Percentiles rank a stretch among this genome's conserved stretches.
These are phyloP conservation scores for Erodium texanum DNA, from an alignment of 441 rosid species.

Conservation along the genomic window DNA sequence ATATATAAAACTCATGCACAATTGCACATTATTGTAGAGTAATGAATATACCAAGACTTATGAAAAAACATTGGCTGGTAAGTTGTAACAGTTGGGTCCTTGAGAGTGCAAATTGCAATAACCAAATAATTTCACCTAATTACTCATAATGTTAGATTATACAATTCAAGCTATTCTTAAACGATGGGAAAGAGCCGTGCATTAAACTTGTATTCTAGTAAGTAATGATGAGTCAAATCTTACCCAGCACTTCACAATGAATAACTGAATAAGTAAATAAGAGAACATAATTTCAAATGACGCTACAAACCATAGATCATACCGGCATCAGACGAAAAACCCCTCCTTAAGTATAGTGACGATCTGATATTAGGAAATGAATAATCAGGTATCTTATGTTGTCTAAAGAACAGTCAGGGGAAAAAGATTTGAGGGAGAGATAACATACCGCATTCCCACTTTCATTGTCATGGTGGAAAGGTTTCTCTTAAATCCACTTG, in stretches of 20 bases:
- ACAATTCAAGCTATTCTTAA: too few relatives aligned
- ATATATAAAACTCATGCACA: too few relatives aligned
- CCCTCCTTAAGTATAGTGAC: conserved; percentile 41
- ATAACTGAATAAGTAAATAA: not conserved
- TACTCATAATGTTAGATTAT: not conserved
- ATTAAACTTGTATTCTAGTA: not conserved
- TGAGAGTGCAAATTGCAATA: too few relatives aligned
- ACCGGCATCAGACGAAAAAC: conserved; percentile 78
- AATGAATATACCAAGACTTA: not conserved
- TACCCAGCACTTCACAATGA: too few relatives aligned
- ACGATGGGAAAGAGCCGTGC: too few relatives aligned
- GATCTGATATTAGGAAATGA: conserved; percentile 38
- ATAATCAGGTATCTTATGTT: not conserved
- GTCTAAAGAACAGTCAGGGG: not conserved
- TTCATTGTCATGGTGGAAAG: conserved; percentile 26
- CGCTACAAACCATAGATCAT: not conserved
- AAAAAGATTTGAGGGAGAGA: conserved; percentile 4
- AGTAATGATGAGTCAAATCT: not conserved
- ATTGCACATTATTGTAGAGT: not conserved
- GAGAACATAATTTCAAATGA: not conserved
- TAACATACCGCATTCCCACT: conserved; percentile 33
- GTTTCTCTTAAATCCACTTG: conserved; percentile 27
- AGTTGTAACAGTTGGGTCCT: not conserved
- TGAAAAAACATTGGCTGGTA: not conserved
- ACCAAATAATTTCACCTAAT: not conserved